Conservation (phyloP, 176 grass and related monocot genomes). For the Sorghum bicolor region Sorghum_bicolor_NCBIv3 NC_012874.2:9414001-9414500, state of each 20-base stretch:
- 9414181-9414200: neutral
- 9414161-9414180: neutral
- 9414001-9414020: neutral
- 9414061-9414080: neutral
- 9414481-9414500: neutral
- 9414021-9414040: neutral
- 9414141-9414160: neutral
- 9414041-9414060: neutral
- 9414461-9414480: neutral
- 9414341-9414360: neutral
- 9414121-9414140: neutral
- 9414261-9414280: neutral
- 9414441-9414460: neutral
- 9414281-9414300: neutral
- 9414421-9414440: neutral
- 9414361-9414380: neutral
- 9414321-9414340: neutral
- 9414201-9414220: neutral
- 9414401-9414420: neutral
- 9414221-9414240: neutral
- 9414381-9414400: neutral
- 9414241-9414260: too few species aligned
- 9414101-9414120: neutral
- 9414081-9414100: neutral
- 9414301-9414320: neutral